Percentiles rank a stretch among this genome's conserved stretches.
Evolutionary conservation across 768 basidiomycete genomes (phyloP).

Genomic region (Podaxis sp.): DNA sequence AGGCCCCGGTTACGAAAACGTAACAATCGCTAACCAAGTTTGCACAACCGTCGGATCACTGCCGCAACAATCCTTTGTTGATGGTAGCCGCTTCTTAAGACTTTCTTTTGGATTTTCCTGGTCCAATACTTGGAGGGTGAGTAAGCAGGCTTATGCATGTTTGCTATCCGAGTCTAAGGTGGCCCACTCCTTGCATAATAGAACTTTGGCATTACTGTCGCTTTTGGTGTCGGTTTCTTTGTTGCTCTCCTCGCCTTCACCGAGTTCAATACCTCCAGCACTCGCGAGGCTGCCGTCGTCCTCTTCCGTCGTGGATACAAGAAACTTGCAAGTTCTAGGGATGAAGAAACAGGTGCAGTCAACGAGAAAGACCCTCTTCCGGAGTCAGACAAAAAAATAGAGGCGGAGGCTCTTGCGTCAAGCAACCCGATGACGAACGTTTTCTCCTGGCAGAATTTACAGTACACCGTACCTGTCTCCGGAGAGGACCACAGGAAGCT

Average conservation of each 20-base stretch:
- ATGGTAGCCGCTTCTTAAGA: slow-evolving; percentile 48
- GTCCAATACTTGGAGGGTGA: slow-evolving; percentile 37
- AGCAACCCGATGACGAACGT: slow-evolving; percentile 41
- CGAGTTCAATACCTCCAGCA: slow-evolving; percentile 41
- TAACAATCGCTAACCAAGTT: slow-evolving; percentile 61
- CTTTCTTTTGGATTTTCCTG: slow-evolving; percentile 44
- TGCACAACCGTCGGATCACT: slow-evolving; percentile 66
- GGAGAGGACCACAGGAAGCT: slow-evolving; percentile 43
- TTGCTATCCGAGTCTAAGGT: background rate
- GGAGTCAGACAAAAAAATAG: slow-evolving; percentile 20
- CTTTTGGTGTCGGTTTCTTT: slow-evolving; percentile 59
- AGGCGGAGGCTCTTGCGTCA: slow-evolving; percentile 19
- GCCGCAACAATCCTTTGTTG: slow-evolving; percentile 52
- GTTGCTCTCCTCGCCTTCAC: slow-evolving; percentile 50
- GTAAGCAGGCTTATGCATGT: slow-evolving; percentile 12
- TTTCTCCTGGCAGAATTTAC: slow-evolving; percentile 78
- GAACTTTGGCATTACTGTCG: slow-evolving; percentile 67
- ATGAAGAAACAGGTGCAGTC: slow-evolving; percentile 16
- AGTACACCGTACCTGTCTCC: slow-evolving; percentile 61
- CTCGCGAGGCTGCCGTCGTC: slow-evolving; percentile 34
- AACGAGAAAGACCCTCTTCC: slow-evolving; percentile 22
- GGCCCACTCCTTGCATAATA: slow-evolving; percentile 16
- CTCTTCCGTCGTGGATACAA: slow-evolving; percentile 63
- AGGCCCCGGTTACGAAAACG: slow-evolving; percentile 57
- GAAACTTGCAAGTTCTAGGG: background rate